Evolutionary conservation across 345 rosid species (phyloP), one percentile per base, ranked within the genome.

Genomic region (Combretum micranthum): DNA sequence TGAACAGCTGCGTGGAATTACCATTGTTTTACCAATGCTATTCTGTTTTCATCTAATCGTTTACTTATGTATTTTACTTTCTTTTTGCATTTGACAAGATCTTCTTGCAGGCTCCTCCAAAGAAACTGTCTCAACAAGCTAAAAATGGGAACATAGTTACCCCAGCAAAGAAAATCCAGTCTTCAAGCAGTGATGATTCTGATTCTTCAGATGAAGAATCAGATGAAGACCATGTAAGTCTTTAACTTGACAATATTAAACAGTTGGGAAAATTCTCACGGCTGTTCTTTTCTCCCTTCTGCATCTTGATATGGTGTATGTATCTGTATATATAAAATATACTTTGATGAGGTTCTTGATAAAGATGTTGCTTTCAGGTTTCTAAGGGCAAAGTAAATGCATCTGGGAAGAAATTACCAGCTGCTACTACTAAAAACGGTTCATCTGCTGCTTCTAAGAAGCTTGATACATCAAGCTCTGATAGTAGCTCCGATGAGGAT

Each of bases 131-230:
- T 4, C 68, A 22, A 16, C 48, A 74, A 39, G 72, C 77, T 25
- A 82, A 74, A 52, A 80, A 66, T 48, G 87, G 60, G 14, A 23
- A 69, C 68, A 64, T 70, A 53, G 75, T 48, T 12, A 50, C 62
- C 44, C 59, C 71, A 16, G 59, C 70, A 42, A 60, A 61, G 44
- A 74, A 78, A 64, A 78, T 65, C 20, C 71, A 70, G 68, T 57
- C 47, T 13, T 65, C 62, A 62, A 80, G 73, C 69, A 69, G 77
- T 49, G 91, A 82, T 23, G 67, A 47, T 19, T 70, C 79, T 12
- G 67, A 63, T 25, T 64, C 67, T 49, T 73, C 77, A n/a, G 75
- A 73, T 55, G 76, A 55, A 15, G 85, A 78, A 4, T 78, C 88
- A 4, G 75, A 74, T 17, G 61, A 68, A 1, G 75, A 71, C 47